These are phyloP conservation scores for Hyaloperonospora brassicae DNA, from an alignment of 352 stramenopile genomes.

Conservation along the genomic window DNA sequence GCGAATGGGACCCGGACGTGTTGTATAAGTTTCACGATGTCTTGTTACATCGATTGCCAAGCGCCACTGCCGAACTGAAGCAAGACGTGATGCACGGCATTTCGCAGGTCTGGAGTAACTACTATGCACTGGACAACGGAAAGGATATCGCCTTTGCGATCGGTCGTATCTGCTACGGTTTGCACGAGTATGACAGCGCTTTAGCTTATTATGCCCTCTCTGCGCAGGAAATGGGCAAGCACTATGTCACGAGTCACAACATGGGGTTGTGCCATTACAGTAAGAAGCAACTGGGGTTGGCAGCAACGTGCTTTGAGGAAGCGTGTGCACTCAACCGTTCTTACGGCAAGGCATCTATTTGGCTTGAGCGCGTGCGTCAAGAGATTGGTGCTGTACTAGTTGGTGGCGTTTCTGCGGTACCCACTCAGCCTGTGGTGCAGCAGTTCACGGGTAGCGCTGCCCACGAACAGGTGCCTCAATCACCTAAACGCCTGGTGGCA, in stretches of 20 bases:
- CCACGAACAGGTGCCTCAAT: no score
- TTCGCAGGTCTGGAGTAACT: conserved; percentile 85
- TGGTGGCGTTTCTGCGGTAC: conserved; percentile 8
- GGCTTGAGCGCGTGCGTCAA: conserved; percentile 70
- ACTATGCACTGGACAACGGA: conserved; percentile 89
- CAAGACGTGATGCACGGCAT: conserved; percentile 84
- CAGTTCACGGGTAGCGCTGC: conserved; percentile 17
- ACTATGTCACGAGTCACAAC: conserved; percentile 94
- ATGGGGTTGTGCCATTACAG: conserved; percentile 93
- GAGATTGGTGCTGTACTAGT: conserved; percentile 31
- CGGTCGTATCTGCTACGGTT: conserved; percentile 87
- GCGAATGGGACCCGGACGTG: conserved; percentile 89
- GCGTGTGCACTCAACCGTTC: conserved; percentile 55
- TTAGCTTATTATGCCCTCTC: conserved; percentile 86
- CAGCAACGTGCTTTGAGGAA: conserved; percentile 62
- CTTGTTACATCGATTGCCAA: conserved; percentile 81
- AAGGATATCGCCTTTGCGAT: conserved; percentile 91
- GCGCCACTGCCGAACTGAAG: conserved; percentile 51
- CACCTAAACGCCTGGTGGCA: no score
- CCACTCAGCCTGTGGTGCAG: conserved; percentile 7
- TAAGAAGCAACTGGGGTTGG: conserved; percentile 60
- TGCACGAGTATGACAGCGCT: conserved; percentile 88
- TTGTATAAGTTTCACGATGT: conserved; percentile 94
- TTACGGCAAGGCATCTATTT: conserved; percentile 75
- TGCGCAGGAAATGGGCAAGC: conserved; percentile 84